phyloP scores from a whole-genome alignment of 495 filamentous ascomycete species.

The Hypoxylon fuscum region DNA sequence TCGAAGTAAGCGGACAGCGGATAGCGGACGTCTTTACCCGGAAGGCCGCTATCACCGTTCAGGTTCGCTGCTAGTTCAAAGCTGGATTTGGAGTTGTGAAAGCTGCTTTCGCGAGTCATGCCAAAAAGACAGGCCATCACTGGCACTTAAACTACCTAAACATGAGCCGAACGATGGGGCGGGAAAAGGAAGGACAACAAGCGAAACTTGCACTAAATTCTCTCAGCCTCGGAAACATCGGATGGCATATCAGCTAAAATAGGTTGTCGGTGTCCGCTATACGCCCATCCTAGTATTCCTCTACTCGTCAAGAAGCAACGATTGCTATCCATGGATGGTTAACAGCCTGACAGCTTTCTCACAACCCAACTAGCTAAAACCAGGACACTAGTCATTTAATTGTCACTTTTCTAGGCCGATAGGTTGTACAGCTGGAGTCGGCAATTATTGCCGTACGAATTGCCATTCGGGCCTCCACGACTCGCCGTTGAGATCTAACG shows the following conservation, averaged over 20 bases:
- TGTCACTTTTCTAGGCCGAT: constrained; percentile 15
- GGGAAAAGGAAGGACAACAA: neutral
- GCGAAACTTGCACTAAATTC: neutral
- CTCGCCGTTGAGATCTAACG: constrained; percentile 21
- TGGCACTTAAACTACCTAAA: neutral
- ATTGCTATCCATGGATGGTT: neutral
- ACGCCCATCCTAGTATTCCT: neutral
- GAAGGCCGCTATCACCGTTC: too few species aligned
- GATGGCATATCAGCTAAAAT: neutral
- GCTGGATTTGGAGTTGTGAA: neutral
- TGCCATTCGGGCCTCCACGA: constrained; percentile 22
- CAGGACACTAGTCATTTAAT: constrained; percentile 1
- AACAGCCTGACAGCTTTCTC: constrained; percentile 1
- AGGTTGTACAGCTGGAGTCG: constrained; percentile 20
- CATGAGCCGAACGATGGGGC: neutral
- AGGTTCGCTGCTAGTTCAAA: neutral
- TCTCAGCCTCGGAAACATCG: neutral
- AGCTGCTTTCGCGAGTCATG: neutral
- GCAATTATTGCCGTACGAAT: constrained; percentile 30
- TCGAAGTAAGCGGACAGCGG: neutral
- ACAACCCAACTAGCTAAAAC: neutral
- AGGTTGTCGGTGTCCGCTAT: neutral
- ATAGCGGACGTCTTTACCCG: neutral
- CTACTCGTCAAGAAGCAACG: neutral
- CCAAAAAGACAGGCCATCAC: neutral